Conservation (phyloP, 2,329 filamentous ascomycete species). For the Aspergillus cejpii region DNA sequence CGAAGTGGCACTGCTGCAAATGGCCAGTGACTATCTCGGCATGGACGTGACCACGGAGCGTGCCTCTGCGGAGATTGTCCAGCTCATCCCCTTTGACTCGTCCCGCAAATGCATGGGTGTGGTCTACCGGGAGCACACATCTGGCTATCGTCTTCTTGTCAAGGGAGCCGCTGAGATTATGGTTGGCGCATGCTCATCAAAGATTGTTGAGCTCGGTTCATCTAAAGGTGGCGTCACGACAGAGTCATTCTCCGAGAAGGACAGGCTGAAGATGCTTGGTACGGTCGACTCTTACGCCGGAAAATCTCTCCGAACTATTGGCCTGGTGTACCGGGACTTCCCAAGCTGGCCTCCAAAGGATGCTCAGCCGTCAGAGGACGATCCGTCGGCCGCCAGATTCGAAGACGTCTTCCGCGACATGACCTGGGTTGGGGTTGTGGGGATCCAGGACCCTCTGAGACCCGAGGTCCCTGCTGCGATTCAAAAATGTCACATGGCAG, state of each 20-base stretch:
- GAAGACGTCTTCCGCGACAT: constrained; percentile 64
- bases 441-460: constrained; percentile 68
- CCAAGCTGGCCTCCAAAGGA: constrained; percentile 58
- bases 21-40: constrained; percentile 59
- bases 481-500: constrained; percentile 58
- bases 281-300: constrained; percentile 40
- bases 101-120: constrained; percentile 60
- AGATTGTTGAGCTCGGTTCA: constrained; percentile 28
- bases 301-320: constrained; percentile 67
- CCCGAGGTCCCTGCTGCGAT: constrained; percentile 63
- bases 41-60: constrained; percentile 63
- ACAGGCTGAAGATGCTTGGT: constrained; percentile 24
- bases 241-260: constrained; percentile 23
- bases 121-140: constrained; percentile 36
- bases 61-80: constrained; percentile 53
- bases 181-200: constrained; percentile 32
- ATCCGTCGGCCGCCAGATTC: constrained; percentile 57
- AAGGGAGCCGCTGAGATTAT: constrained; percentile 47
- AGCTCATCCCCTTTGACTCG: constrained; percentile 70
- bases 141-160: constrained; percentile 42
- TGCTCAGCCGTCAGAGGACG: constrained; percentile 53
- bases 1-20: constrained; percentile 65
- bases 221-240: constrained; percentile 19
- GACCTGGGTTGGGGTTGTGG: constrained; percentile 65
- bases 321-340: constrained; percentile 66